Evolutionary conservation across 2,329 filamentous ascomycete genomes (phyloP).

Genomic region (Fusarium secorum): DNA sequence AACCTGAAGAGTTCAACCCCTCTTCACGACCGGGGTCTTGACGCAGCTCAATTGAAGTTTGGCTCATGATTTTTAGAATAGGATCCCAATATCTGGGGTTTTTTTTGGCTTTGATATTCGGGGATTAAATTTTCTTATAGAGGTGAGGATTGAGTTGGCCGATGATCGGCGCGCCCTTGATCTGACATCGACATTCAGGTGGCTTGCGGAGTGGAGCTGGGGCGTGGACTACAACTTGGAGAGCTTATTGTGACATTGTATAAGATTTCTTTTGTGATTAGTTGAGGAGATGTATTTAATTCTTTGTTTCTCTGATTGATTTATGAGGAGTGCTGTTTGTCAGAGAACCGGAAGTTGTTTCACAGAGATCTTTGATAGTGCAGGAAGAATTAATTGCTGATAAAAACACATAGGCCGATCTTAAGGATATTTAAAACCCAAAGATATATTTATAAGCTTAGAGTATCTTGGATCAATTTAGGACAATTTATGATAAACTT

Average conservation of each 20-base stretch:
- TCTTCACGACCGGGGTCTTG: background rate
- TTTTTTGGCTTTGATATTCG: background rate
- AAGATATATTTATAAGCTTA: too few relatives aligned
- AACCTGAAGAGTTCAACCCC: background rate
- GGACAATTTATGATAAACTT: background rate
- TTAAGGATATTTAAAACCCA: too few relatives aligned
- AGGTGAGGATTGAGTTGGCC: background rate
- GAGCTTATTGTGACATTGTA: too few relatives aligned
- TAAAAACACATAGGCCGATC: too few relatives aligned
- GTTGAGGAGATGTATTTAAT: background rate
- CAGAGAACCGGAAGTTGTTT: background rate
- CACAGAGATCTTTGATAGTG: fast-evolving
- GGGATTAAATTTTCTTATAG: background rate
- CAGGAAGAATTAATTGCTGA: background rate
- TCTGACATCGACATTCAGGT: constrained; percentile 3
- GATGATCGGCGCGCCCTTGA: constrained; percentile 9
- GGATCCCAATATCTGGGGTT: background rate
- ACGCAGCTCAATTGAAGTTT: background rate
- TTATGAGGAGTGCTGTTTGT: background rate
- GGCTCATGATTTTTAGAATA: background rate
- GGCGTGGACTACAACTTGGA: background rate
- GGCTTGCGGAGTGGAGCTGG: background rate
- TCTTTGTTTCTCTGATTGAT: background rate
- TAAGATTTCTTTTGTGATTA: fast-evolving
- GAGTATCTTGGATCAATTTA: fast-evolving